Conservation (phyloP, 177 flowering plant species). For the Vitis hybrid region DNA sequence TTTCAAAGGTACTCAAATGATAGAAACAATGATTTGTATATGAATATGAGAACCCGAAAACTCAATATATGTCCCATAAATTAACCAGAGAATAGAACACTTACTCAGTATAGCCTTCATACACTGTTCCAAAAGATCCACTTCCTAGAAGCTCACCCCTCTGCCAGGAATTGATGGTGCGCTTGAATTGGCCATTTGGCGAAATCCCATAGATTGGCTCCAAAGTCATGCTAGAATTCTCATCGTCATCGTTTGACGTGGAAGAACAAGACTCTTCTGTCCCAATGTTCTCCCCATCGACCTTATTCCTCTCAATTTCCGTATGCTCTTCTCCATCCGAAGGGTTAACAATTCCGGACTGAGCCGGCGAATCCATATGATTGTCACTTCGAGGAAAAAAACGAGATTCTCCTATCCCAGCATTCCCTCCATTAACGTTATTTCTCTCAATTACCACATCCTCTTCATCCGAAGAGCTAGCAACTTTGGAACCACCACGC, state of each 20-base stretch:
- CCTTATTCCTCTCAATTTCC: too few relatives aligned
- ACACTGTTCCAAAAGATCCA: constrained; percentile 80
- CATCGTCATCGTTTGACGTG: constrained; percentile 34
- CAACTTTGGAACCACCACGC: background rate
- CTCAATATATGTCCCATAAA: too few relatives aligned
- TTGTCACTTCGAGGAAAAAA: too few relatives aligned
- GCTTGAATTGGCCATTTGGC: constrained; percentile 51
- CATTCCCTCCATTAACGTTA: constrained; percentile 14
- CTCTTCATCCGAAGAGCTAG: constrained; percentile 8
- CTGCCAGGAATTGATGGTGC: constrained; percentile 46
- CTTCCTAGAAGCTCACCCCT: constrained; percentile 65
- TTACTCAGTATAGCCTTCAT: constrained; percentile 77
- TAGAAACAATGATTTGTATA: too few relatives aligned
- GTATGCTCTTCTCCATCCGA: too few relatives aligned
- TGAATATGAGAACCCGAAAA: too few relatives aligned
- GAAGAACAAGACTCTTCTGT: too few relatives aligned
- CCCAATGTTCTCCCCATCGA: too few relatives aligned
- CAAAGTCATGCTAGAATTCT: constrained; percentile 41
- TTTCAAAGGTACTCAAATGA: too few relatives aligned
- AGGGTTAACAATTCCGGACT: too few relatives aligned
- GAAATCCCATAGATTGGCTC: constrained; percentile 43
- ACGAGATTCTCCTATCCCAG: too few relatives aligned
- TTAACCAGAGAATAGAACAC: constrained; percentile 16
- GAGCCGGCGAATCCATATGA: too few relatives aligned
- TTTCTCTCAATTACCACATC: constrained; percentile 16